Percentiles rank a stretch among this genome's conserved stretches.
Conservation (phyloP, 139 green algal species). For the Volvox africanus region DNA sequence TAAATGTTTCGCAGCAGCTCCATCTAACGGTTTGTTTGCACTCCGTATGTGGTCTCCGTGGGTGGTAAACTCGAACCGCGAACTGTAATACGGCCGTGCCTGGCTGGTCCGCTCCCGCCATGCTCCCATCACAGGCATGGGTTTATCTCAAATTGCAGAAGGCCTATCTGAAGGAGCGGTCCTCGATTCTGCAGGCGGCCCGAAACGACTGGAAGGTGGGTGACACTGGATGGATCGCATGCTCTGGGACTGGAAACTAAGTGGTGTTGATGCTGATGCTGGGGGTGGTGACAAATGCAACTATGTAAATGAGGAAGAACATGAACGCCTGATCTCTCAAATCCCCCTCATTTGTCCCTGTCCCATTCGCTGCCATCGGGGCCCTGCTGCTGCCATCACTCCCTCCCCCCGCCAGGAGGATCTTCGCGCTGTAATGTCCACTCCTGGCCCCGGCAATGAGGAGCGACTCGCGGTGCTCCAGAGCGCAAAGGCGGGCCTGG, state of each 20-base stretch:
- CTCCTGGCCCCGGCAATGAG: neutral
- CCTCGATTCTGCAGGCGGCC: slow-evolving; percentile 31
- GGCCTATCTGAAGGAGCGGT: slow-evolving; percentile 49
- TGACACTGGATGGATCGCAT: too few species aligned
- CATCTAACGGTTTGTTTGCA: too few species aligned
- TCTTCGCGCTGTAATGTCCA: slow-evolving; percentile 14
- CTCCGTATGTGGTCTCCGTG: too few species aligned
- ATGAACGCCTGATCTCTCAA: too few species aligned
- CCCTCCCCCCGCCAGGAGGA: slow-evolving; percentile 19
- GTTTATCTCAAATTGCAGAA: slow-evolving; percentile 51
- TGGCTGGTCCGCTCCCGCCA: neutral
- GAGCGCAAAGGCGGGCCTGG: slow-evolving; percentile 55
- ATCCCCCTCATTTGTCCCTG: too few species aligned
- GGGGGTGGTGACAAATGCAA: too few species aligned
- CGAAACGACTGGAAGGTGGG: slow-evolving; percentile 40
- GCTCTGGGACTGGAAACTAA: too few species aligned
- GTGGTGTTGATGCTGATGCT: too few species aligned
- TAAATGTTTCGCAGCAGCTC: too few species aligned
- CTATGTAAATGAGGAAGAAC: too few species aligned
- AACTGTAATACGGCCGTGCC: neutral
- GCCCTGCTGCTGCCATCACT: neutral
- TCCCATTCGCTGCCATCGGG: too few species aligned
- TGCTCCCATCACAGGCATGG: slow-evolving; percentile 14
- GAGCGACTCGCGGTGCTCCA: slow-evolving; percentile 53
- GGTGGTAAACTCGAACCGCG: too few species aligned